Evolutionary conservation across 345 rosid genomes (phyloP), one percentile per base, ranked within the genome.

Genomic region (Gossypium arboreum): DNA sequence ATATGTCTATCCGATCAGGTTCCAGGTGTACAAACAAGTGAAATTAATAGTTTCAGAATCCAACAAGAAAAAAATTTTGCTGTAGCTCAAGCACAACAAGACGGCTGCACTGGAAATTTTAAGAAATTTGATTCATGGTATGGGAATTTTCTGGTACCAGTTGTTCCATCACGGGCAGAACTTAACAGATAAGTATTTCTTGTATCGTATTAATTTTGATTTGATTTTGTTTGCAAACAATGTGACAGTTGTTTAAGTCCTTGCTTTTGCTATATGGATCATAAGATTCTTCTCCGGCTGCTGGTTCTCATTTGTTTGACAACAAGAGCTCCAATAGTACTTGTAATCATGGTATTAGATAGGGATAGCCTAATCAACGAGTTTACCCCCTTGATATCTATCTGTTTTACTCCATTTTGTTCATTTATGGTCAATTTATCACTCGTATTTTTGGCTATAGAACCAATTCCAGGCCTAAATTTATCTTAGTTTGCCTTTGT

Each of bases 131-230:
- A 86, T 79, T 89, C 91, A 3, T 83, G 78, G 47, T 84, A 61
- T 64, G 86, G 86, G n/a, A 89, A 89, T 75, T 84, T 82, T 77
- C 81, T 89, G n/a, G 72, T 89, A 15, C 93, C 91, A 9, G 86
- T 82, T 27, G 41, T 89, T 71, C 93, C 89, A 20, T 79, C 84
- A 56, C 75, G 81, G 58, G 79, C 82, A 39, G 91, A 89, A 70
- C 73, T 89, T 39, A 48, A 24, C n/a, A 22, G 72, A 68, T 68
- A 68, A 8, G 73, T 44, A 44, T 27, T 25, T 41, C 12, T n/a
- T 65, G 50, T 18, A 48, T 17, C 7, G 7, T 24, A 22, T 66
- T 12, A 17, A 1, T 13, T 45, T 66, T 44, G 29, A 6, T 45
- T 18, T 45, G 15, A 47, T 13, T 13, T 48, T 50, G 16, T 50